Evolutionary conservation across 148 eudicot species (phyloP), one percentile per base, ranked within the genome.

Genomic region (Rhododendron molle): DNA sequence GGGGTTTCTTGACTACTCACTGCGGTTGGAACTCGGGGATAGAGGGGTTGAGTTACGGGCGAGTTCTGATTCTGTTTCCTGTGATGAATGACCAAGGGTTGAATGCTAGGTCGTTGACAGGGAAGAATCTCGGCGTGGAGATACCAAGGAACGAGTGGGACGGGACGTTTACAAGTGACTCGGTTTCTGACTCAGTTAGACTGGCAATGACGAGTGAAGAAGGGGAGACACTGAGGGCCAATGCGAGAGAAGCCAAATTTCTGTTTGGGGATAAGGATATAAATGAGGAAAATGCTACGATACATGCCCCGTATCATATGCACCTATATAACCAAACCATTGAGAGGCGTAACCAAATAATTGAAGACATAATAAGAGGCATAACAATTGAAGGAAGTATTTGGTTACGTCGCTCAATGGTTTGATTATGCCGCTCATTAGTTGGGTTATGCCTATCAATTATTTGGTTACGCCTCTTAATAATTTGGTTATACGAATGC

Each of bases 11-110:
- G 86, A 92, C 94, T 82, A 92, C 94, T 82, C 98, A 95, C 74
- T 93, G 94, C 54, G 98, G 94, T 15, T 93, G 94, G 94, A 94
- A 92, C 88, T 92, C 94, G 3, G 89, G 85, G 8, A 80, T 52
- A 15, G 44, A 80, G 7, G 83, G 44, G 32, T 21, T 52, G 28
- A 54, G 83, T 30, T 88, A 81, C 30, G 96, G 98, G 47, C 89
- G 88, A 46, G 93, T 91, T 72, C 81, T 91, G 82, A 90, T 95
- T 7, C 14, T 93, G 78, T 90, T 93, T 12, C 98, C 98, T 2
- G 85, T 94, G n/a, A 89, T 89, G 91, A 93, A 93, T 76, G 95
- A 94, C 10, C 95, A 94, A 87, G 95, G 94, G 32, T 50, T 94
- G 76, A 91, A 91, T 74, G 87, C 93, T 11, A 90, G 95, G 84